Percentiles rank a stretch among this genome's conserved stretches.
phyloP scores from a whole-genome alignment of 2,329 filamentous ascomycete species.

The Paramyrothecium sp. region DNA sequence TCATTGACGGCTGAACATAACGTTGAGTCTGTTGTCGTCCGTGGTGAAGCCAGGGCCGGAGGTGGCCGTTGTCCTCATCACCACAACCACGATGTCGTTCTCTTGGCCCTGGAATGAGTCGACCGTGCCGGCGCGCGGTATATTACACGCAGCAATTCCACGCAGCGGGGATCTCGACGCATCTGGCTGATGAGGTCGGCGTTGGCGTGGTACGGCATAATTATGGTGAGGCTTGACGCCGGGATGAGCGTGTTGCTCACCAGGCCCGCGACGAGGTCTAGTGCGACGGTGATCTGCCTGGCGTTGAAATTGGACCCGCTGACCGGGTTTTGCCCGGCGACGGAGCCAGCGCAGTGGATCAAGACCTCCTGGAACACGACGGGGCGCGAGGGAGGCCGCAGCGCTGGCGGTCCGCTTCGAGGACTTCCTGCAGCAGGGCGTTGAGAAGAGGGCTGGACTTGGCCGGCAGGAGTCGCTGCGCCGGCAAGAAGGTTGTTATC shows the following conservation, averaged over 20 bases:
- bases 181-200: neutral
- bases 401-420: no score
- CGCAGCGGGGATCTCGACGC: neutral
- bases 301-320: constrained; percentile 7
- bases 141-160: no score
- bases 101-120: constrained; percentile 21
- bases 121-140: constrained; percentile 5
- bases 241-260: constrained; percentile 4
- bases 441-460: no score
- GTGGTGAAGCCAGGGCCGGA: constrained; percentile 14
- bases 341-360: constrained; percentile 11
- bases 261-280: constrained; percentile 12
- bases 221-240: constrained; percentile 7
- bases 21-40: constrained; percentile 13
- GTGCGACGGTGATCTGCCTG: constrained; percentile 12
- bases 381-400: neutral
- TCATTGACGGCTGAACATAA: constrained; percentile 13
- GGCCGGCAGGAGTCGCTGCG: no score
- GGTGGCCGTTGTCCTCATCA: constrained; percentile 12
- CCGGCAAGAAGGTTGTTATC: no score
- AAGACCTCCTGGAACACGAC: constrained; percentile 11
- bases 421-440: no score
- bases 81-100: constrained; percentile 14
- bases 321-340: neutral
- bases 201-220: constrained; percentile 16